Conservation (phyloP, 176 grass and related monocot species). For the barley (Hordeum vulgare) region MorexV3_pseudomolecules_assembly NC_058524.1:221936044-221936543, state of each 20-base stretch:
- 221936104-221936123: slow-evolving; percentile 64
- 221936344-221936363: not conserved
- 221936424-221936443: not conserved
- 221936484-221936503: not conserved
- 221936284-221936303: not conserved
- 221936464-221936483: not conserved
- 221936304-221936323: not conserved
- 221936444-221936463: not conserved
- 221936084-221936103: slow-evolving; percentile 95
- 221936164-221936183: not conserved
- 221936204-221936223: not conserved
- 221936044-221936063: slow-evolving; percentile 49
- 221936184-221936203: not conserved
- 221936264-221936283: not conserved
- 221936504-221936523: not conserved
- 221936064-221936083: slow-evolving; percentile 86
- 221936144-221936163: not conserved
- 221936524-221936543: not conserved
- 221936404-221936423: not conserved
- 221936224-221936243: not conserved
- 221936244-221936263: not conserved
- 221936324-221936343: not conserved
- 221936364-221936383: not conserved
- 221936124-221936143: slow-evolving; percentile 41
- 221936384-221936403: not conserved